A percentile compares a stretch with the other conserved stretches of the same genome.
Conservation (phyloP, 2,329 filamentous ascomycete genomes). For the Magnaporthiopsis rhizophila region DNA sequence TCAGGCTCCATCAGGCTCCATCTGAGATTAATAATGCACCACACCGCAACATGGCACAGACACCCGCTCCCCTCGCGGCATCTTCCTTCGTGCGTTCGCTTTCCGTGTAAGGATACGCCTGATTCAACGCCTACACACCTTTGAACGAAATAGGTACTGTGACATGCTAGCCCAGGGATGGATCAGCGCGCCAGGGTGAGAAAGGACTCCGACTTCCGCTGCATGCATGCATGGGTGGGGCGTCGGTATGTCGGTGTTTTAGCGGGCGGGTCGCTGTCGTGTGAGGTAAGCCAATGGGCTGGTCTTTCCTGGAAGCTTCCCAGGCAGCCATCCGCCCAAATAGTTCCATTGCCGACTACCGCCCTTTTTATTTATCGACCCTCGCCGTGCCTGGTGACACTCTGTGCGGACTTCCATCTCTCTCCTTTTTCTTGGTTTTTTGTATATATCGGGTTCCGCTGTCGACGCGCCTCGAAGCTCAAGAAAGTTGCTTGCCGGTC, state of each 20-base stretch:
- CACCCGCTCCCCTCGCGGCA: not conserved
- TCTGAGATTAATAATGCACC: not conserved
- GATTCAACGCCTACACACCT: not conserved
- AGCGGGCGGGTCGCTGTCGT: not conserved
- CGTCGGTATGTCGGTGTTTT: not conserved
- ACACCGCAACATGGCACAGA: not conserved
- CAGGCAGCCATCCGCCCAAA: not conserved
- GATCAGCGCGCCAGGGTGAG: not conserved
- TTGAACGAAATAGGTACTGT: not conserved
- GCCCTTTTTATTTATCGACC: not conserved
- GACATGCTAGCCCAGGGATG: not conserved
- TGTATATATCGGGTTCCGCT: not conserved
- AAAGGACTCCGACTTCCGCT: not conserved
- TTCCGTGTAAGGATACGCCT: not conserved
- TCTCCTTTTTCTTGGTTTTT: not conserved
- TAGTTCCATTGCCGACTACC: not conserved
- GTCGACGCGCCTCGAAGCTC: not conserved
- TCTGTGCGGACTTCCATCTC: not conserved
- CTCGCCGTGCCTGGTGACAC: not conserved
- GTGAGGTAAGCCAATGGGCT: not conserved
- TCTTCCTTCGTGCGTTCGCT: not conserved
- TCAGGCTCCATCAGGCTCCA: not conserved
- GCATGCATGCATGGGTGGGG: not conserved
- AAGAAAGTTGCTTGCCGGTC: not conserved
- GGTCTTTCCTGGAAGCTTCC: not conserved